Base-by-base conservation (phyloP, 2,329 filamentous ascomycete genomes). In the Pseudofabraea citricarpa region DNA sequence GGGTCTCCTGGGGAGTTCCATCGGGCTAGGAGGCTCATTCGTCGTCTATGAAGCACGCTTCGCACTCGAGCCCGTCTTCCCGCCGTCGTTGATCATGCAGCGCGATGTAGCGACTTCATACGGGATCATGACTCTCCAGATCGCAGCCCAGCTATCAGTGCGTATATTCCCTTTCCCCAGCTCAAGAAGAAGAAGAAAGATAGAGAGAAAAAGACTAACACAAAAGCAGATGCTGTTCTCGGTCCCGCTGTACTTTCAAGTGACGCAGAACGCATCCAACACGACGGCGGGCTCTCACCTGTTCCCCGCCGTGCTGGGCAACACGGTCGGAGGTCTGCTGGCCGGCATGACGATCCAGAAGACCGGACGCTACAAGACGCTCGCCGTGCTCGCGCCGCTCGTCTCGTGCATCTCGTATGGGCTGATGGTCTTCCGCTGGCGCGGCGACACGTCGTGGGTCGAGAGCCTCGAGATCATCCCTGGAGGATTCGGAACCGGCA, bases 211-310 rank as follows among this genome's bases (percentile, higher is more conserved):
- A 24, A 26, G 18, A 52, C n/a, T 29, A 27, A 48, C n/a, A 15
- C 6, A 18, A 5, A 9, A 12, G 36, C 46, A 71, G 63, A 68
- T 81, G 56, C 81, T 86, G 75, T 82, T 80, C 42, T 73, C 74
- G 0, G 73, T 87, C 0, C 84, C 84, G 0, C 61, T 87, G 0
- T 87, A 87, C 62, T 88, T 87, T 50, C 79, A 85, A 45, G 74
- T 83, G 1, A 82, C 81, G 0, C 65, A 73, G 5, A 65, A 69
- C 1, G 73, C 72, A 3, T 79, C 76, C 0, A 79, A 75, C 35
- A 79, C 81, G 0, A 63, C 67, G 2, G 80, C 83, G 0, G 74
- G 74, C 0, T 62, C 75, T 0, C 79, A 86, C 52, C 65, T 89
- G 0, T 71, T 87, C 31, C 84, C 84, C 0, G 79, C 83, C 0